These are phyloP conservation scores for Aureoboletus auriporus DNA, from an alignment of 768 basidiomycete species.

Conservation along the genomic window DNA sequence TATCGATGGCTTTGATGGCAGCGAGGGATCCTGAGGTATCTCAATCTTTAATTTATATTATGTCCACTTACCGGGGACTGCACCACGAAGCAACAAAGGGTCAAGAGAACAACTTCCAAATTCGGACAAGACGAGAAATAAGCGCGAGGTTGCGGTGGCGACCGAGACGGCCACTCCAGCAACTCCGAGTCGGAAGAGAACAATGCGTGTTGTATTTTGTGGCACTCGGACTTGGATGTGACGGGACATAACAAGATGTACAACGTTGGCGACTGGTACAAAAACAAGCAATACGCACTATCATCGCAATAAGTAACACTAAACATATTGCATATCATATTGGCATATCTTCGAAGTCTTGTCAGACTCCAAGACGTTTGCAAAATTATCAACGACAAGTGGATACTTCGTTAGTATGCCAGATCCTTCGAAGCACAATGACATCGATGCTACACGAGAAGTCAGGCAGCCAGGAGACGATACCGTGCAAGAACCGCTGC, in stretches of 20 bases:
- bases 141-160: conserved; percentile 20
- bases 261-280: neutral
- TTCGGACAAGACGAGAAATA: conserved; percentile 17
- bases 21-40: conserved; percentile 10
- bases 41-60: conserved; percentile 23
- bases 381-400: neutral
- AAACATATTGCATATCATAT: neutral
- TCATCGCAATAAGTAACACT: neutral
- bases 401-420: neutral
- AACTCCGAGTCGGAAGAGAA: conserved; percentile 16
- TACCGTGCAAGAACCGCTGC: neutral
- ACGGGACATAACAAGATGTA: neutral
- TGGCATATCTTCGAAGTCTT: neutral
- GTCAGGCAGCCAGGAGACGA: neutral
- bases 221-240: neutral
- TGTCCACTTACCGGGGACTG: conserved; percentile 1
- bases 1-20: conserved; percentile 22
- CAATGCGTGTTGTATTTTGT: conserved; percentile 19
- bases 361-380: neutral
- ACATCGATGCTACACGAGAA: neutral
- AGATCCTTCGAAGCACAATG: neutral
- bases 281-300: too few species aligned
- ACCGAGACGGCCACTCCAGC: conserved; percentile 5
- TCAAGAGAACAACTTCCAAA: conserved; percentile 18
- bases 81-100: conserved; percentile 3